Evolutionary conservation across 2,329 filamentous ascomycete species (phyloP).

Genomic region (Coniochaeta sp.): DNA sequence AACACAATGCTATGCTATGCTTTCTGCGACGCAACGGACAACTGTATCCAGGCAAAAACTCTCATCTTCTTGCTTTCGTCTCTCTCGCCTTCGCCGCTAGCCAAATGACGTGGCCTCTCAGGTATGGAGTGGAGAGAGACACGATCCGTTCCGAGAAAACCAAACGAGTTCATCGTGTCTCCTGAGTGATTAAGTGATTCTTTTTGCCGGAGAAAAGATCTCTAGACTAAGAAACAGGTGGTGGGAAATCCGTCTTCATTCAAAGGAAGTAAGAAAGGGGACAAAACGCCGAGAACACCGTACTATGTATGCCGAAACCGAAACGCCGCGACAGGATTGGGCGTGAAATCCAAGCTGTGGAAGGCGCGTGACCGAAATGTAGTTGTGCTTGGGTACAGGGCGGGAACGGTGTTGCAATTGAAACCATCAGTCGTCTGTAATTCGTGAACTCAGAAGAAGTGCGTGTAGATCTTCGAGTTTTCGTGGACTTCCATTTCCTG

Average conservation of each 20-base stretch:
- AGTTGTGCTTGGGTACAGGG: background rate
- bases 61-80: background rate
- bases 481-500: conserved; percentile 99
- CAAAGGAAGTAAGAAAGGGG: background rate
- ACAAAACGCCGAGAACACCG: no score
- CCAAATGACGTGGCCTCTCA: conserved; percentile 1
- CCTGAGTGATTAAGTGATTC: background rate
- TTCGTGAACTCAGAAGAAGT: conserved; percentile 81
- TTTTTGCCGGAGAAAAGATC: conserved; percentile 8
- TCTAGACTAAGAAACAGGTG: conserved; percentile 13
- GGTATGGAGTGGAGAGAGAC: conserved; percentile 2
- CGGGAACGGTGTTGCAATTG: background rate
- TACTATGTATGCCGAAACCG: no score
- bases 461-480: conserved; percentile 97
- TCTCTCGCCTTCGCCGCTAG: background rate
- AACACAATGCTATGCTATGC: no score
- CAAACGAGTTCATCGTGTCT: conserved; percentile 1
- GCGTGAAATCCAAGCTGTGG: background rate
- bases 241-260: background rate
- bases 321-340: conserved; percentile 44
- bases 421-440: conserved; percentile 24
- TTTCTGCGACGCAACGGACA: no score
- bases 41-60: background rate
- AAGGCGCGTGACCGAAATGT: conserved; percentile 14
- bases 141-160: background rate